Evolutionary conservation across 2,329 filamentous ascomycete genomes (phyloP), one percentile per base, ranked within the genome.

Genomic region (Fusarium sp.): DNA sequence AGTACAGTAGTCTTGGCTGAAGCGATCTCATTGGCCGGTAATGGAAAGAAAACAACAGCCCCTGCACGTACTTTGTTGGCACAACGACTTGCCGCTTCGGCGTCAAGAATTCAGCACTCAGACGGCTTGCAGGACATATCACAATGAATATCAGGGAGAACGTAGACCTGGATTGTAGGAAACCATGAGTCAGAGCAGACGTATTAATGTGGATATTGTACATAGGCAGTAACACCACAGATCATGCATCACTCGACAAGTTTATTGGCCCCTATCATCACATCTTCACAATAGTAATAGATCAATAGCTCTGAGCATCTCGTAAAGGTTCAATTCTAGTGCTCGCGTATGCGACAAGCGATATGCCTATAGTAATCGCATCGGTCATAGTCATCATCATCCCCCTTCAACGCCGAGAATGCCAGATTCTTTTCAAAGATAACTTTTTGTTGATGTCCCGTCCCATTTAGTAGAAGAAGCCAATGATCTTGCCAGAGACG

Each of bases 401-500:
- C 74, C 74, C 69, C 71, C 74, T 74, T 71, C 52, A 80, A 80
- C 80, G 76, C 79, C 79, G 75, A 78, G 77, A 76, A 75, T 80
- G 76, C 76, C 77, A 66, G 58, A 22, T 61, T 64, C 40, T 66
- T 64, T 71, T 64, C 52, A 51, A 57, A 53, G 65, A 70, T 68
- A 66, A 69, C 71, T 75, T 79, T 78, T 66, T 71, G 76, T 76
- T 68, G 53, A 50, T 64, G 56, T 71, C 70, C 62, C 66, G 66
- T 63, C 71, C 72, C 69, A 28, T 78, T 79, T 96, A 98, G 90
- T 98, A 98, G 90, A 98, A 98, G 92, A 98, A 99, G 79, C 96
- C 96, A 78, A 98, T 93, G 86, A 99, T 93, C 91, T 99, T 99
- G 86, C 96, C 96, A 77, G 95, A 91, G 81, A 98, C 96, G 88